phyloP scores from a whole-genome alignment of 371 early-diverging fungal species.

The Lichtheimia ornata region DNA sequence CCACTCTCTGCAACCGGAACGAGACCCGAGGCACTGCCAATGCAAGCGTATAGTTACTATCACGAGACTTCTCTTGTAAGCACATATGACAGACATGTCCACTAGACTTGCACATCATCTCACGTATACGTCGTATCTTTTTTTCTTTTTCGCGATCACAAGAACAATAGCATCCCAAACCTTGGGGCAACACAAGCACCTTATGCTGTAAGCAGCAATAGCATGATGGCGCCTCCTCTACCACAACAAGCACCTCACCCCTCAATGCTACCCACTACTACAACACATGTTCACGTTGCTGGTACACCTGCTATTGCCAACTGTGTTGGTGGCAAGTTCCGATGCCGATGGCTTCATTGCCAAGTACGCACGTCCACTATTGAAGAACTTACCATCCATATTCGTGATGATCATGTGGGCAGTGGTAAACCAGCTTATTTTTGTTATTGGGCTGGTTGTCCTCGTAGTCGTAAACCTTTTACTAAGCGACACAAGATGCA shows the following conservation, averaged over 20 bases:
- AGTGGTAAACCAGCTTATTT: constrained; percentile 61
- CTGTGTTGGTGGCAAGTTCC: constrained; percentile 10
- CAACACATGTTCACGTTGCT: too few relatives aligned
- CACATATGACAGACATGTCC: too few relatives aligned
- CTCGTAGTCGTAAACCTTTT: constrained; percentile 76
- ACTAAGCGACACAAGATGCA: constrained; percentile 89
- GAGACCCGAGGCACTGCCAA: not conserved
- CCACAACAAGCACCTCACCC: too few relatives aligned
- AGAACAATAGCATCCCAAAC: constrained; percentile 3
- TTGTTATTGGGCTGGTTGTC: constrained; percentile 84
- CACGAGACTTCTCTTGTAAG: not conserved
- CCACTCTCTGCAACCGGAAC: not conserved
- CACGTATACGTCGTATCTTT: too few relatives aligned
- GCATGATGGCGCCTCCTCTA: too few relatives aligned
- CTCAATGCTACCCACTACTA: too few relatives aligned
- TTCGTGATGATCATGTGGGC: constrained; percentile 24
- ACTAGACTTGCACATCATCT: too few relatives aligned
- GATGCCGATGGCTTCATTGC: constrained; percentile 20
- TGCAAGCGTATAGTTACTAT: not conserved
- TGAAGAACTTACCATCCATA: constrained; percentile 22
- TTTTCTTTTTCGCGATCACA: not conserved
- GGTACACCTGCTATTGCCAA: constrained; percentile 2
- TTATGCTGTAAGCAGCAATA: too few relatives aligned
- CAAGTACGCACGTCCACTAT: constrained; percentile 8
- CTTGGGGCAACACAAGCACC: constrained; percentile 1